A percentile compares a stretch with the other conserved stretches of the same genome.
Evolutionary conservation across 2,329 filamentous ascomycete species (phyloP).

Genomic region (Plenodomus biglobosus): DNA sequence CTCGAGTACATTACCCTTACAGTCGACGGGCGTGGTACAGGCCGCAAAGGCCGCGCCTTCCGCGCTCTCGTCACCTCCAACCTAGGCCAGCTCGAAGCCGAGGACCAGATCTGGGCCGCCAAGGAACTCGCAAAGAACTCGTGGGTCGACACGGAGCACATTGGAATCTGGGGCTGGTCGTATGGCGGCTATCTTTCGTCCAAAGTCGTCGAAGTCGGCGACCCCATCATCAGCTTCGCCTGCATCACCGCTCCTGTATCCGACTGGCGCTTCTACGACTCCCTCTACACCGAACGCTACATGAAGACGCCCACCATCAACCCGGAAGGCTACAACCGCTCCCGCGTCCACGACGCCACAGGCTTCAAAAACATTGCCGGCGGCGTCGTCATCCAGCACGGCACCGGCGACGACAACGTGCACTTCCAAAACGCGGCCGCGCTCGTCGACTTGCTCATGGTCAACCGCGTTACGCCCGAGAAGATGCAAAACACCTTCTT

Average conservation of each 20-base stretch:
- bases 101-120: slow-evolving; percentile 69
- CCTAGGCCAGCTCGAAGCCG: slow-evolving; percentile 64
- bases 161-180: slow-evolving; percentile 70
- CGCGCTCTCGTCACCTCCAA: slow-evolving; percentile 60
- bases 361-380: slow-evolving; percentile 66
- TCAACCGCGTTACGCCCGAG: slow-evolving; percentile 59
- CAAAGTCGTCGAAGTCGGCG: slow-evolving; percentile 66
- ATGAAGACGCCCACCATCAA: slow-evolving; percentile 66
- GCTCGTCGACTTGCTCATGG: slow-evolving; percentile 63
- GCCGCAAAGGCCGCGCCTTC: slow-evolving; percentile 64
- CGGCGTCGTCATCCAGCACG: slow-evolving; percentile 64
- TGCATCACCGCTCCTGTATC: slow-evolving; percentile 66
- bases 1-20: slow-evolving; percentile 68
- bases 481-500: slow-evolving; percentile 67
- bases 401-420: slow-evolving; percentile 70
- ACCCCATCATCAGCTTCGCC: slow-evolving; percentile 63
- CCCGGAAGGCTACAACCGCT: slow-evolving; percentile 60
- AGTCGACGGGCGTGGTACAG: slow-evolving; percentile 69
- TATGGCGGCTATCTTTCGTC: slow-evolving; percentile 67
- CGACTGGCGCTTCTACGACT: slow-evolving; percentile 72
- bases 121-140: slow-evolving; percentile 54
- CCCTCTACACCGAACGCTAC: slow-evolving; percentile 71
- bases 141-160: slow-evolving; percentile 60
- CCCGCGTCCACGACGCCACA: slow-evolving; percentile 58
- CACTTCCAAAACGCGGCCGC: slow-evolving; percentile 69